Conservation (phyloP, 345 rosid genomes). For the Corchorus capsularis region DNA sequence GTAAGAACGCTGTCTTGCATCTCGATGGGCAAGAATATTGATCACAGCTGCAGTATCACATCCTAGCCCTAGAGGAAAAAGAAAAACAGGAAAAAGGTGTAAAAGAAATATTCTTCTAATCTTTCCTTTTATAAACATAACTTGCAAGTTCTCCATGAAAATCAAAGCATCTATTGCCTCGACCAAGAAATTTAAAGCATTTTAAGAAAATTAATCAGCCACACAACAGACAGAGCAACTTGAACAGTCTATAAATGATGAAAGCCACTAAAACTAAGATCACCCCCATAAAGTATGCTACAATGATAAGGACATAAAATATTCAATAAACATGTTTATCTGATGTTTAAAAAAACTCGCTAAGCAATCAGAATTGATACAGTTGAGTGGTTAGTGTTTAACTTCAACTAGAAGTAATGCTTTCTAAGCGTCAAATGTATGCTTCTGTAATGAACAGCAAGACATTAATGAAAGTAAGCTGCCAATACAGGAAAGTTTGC, state of each 20-base stretch:
- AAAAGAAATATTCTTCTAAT: neutral
- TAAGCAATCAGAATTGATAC: neutral
- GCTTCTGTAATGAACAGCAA: neutral
- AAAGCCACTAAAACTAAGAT: neutral
- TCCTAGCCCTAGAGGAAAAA: constrained; percentile 47
- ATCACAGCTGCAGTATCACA: constrained; percentile 55
- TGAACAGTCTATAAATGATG: neutral
- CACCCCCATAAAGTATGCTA: neutral
- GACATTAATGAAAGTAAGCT: neutral
- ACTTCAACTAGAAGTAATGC: neutral
- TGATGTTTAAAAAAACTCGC: neutral
- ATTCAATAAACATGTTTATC: neutral
- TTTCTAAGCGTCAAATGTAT: neutral
- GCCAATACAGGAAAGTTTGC: neutral
- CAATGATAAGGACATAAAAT: neutral
- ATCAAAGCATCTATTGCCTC: neutral
- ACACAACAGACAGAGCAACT: neutral
- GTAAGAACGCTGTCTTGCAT: constrained; percentile 52
- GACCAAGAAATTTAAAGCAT: neutral
- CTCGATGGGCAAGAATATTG: constrained; percentile 67
- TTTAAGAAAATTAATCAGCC: neutral
- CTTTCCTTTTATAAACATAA: neutral
- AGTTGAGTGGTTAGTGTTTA: neutral
- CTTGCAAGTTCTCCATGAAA: neutral
- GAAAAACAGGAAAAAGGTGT: neutral